Conservation (phyloP, 257 asterid species). For the Nicotiana attenuata region DNA sequence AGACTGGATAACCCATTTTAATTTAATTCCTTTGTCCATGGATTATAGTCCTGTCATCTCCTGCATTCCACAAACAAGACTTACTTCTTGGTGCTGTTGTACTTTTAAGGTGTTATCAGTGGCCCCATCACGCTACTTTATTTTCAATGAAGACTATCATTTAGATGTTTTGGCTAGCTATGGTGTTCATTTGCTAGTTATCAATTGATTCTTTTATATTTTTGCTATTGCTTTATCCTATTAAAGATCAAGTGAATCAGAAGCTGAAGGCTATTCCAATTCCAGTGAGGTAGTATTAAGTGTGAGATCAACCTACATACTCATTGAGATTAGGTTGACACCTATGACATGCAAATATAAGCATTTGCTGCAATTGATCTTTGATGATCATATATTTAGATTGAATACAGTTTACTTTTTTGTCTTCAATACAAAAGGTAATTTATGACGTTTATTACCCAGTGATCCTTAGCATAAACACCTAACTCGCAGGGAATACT, state of each 20-base stretch:
- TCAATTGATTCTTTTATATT: neutral
- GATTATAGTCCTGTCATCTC: neutral
- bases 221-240: neutral
- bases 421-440: neutral
- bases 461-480: neutral
- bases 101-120: neutral
- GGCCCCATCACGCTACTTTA: neutral
- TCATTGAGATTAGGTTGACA: neutral
- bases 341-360: neutral
- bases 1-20: neutral
- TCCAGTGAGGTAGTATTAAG: neutral
- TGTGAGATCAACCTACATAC: neutral
- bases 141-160: neutral
- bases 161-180: neutral
- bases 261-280: neutral
- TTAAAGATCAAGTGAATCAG: neutral
- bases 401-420: neutral
- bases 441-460: neutral
- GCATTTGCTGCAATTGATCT: neutral
- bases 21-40: neutral
- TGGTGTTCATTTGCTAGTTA: neutral
- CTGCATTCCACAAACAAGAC: neutral
- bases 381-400: neutral
- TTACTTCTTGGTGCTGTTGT: neutral
- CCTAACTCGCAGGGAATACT: constrained; percentile 68